phyloP scores from a whole-genome alignment of 805 yeast genomes.

The Kluyveromyces dobzhanskii region DNA sequence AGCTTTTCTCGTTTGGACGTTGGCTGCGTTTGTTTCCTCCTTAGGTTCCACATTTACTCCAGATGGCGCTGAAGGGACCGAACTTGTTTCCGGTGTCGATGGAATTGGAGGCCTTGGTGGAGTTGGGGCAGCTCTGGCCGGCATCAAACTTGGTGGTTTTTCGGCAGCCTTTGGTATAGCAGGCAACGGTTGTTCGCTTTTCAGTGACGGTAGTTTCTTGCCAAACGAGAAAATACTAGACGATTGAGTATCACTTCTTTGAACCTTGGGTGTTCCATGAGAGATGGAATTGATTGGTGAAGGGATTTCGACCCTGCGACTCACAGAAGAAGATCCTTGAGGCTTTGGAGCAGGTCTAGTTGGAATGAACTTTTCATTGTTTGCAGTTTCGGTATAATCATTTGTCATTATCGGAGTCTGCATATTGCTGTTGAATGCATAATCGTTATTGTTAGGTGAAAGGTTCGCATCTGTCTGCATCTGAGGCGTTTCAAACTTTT shows the following conservation, averaged over 20 bases:
- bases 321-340: conserved; percentile 23
- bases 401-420: conserved; percentile 16
- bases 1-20: conserved; percentile 18
- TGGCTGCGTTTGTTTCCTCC: conserved; percentile 3
- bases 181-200: conserved; percentile 22
- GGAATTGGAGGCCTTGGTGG: background rate
- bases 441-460: background rate
- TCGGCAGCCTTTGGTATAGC: conserved; percentile 11
- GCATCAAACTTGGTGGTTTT: background rate
- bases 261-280: conserved; percentile 8
- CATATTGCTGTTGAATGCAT: conserved; percentile 7
- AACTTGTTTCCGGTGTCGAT: conserved; percentile 9
- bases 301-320: conserved; percentile 12
- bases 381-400: conserved; percentile 17
- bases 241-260: conserved; percentile 16
- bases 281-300: conserved; percentile 20
- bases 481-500: conserved; percentile 9
- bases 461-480: background rate
- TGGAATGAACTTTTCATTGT: conserved; percentile 44
- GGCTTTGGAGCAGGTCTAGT: conserved; percentile 66
- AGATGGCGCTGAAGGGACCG: conserved; percentile 24
- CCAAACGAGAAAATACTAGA: conserved; percentile 9
- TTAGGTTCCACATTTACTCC: conserved; percentile 14
- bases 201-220: conserved; percentile 13
- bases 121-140: conserved; percentile 3